Conservation (phyloP, 2,329 filamentous ascomycete species). For the Clarireedia hainanense region DNA sequence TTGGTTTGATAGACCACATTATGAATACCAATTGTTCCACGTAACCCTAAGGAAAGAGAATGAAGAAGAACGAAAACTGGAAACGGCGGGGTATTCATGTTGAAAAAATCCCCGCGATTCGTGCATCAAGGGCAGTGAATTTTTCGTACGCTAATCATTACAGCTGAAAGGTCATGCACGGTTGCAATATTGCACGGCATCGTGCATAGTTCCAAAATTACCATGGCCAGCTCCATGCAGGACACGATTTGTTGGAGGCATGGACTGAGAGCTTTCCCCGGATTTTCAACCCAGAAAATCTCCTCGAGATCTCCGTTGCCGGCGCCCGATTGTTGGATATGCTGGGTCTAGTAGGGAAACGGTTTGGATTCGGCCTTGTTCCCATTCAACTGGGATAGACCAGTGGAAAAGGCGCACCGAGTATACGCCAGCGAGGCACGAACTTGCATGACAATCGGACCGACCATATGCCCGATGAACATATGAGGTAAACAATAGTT, state of each 20-base stretch:
- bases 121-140: neutral
- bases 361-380: neutral
- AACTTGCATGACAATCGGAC: constrained; percentile 4
- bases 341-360: neutral
- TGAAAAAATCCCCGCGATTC: neutral
- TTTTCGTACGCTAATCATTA: neutral
- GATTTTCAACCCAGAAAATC: neutral
- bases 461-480: constrained; percentile 1
- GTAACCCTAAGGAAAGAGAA: too few relatives aligned
- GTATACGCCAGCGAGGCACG: neutral
- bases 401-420: neutral
- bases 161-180: neutral
- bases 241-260: neutral
- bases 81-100: neutral
- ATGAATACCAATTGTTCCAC: constrained; percentile 10
- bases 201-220: neutral
- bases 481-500: neutral
- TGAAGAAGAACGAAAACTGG: neutral
- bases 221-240: neutral
- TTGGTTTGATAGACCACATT: constrained; percentile 16
- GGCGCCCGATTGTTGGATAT: neutral
- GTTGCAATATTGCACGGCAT: constrained; percentile 3
- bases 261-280: neutral
- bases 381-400: neutral
- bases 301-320: neutral